Evolutionary conservation across 2,329 filamentous ascomycete genomes (phyloP).

Genomic region (Chaetothyriales sp.): DNA sequence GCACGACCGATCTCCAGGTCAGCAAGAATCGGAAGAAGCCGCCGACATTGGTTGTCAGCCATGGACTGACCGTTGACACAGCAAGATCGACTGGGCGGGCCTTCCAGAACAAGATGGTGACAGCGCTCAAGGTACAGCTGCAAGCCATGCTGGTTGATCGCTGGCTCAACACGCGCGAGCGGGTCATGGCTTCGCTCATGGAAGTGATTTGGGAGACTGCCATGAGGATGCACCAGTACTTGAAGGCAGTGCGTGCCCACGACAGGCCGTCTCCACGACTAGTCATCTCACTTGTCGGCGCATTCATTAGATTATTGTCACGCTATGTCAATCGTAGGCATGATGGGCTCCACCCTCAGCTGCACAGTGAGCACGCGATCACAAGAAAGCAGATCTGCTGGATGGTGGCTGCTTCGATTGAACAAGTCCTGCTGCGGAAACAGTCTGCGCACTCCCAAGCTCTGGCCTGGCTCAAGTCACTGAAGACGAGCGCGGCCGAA

Average conservation of each 20-base stretch:
- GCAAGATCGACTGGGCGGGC: conserved; percentile 56
- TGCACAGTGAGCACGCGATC: conserved; percentile 43
- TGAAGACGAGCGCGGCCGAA: conserved; percentile 17
- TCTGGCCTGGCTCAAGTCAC: conserved; percentile 50
- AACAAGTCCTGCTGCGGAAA: conserved; percentile 49
- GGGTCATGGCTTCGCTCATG: conserved; percentile 59
- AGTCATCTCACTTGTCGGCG: conserved; percentile 50
- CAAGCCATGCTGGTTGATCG: conserved; percentile 75
- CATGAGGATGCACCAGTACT: conserved; percentile 52
- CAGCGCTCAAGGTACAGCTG: conserved; percentile 66
- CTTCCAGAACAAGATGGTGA: conserved; percentile 65
- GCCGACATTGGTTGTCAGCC: conserved; percentile 38
- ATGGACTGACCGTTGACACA: conserved; percentile 67
- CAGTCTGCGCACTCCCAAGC: conserved; percentile 54
- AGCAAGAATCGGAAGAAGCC: conserved; percentile 51
- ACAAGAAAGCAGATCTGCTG: conserved; percentile 45
- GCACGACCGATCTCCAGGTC: conserved; percentile 60
- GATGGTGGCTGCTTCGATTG: conserved; percentile 56
- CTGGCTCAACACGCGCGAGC: conserved; percentile 53
- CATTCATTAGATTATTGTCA: conserved; percentile 32
- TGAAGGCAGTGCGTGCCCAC: conserved; percentile 40
- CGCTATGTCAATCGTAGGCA: conserved; percentile 13
- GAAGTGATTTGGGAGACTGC: conserved; percentile 64
- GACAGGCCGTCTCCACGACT: conserved; percentile 45
- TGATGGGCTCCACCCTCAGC: conserved; percentile 48